Percentiles rank a stretch among this genome's conserved stretches.
These are phyloP conservation scores for Phylloporus sp. DNA, from an alignment of 768 basidiomycete species.

Conservation along the genomic window DNA sequence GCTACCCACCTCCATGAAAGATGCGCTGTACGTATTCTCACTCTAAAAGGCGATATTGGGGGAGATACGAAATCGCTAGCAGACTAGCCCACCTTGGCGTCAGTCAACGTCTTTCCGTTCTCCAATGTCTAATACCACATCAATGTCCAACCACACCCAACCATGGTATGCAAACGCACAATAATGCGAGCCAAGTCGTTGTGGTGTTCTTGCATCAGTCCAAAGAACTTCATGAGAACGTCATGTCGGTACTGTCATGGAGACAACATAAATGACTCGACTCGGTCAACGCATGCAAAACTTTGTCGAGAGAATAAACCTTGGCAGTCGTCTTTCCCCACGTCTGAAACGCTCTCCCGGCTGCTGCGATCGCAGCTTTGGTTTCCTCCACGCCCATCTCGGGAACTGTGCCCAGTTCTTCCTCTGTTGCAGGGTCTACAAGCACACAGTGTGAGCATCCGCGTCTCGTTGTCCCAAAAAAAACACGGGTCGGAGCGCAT, in stretches of 20 bases:
- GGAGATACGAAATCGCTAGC: neutral
- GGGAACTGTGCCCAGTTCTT: conserved; percentile 80
- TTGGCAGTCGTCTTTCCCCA: conserved; percentile 90
- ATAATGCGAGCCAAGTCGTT: conserved; percentile 89
- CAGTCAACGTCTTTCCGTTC: conserved; percentile 88
- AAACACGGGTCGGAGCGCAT: neutral
- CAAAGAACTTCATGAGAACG: conserved; percentile 73
- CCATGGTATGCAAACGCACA: conserved; percentile 40
- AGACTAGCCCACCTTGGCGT: conserved; percentile 59
- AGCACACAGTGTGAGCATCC: conserved; percentile 1
- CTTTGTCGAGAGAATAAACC: conserved; percentile 36
- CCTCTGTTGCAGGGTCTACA: conserved; percentile 83
- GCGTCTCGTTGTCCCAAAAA: no score
- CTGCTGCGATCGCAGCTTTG: conserved; percentile 79
- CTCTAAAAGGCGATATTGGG: conserved; percentile 39
- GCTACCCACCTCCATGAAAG: conserved; percentile 68
- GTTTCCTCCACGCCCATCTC: conserved; percentile 89
- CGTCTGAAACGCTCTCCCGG: conserved; percentile 70
- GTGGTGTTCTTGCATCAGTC: conserved; percentile 74
- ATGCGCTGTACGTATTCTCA: conserved; percentile 82
- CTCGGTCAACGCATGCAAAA: neutral
- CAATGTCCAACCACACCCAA: conserved; percentile 3
- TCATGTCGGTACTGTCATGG: conserved; percentile 68
- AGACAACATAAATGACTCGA: neutral
- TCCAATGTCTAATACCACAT: conserved; percentile 70